These are phyloP conservation scores for Colletotrichum aenigma DNA, from an alignment of 2,329 filamentous ascomycete species.

Conservation along the genomic window DNA sequence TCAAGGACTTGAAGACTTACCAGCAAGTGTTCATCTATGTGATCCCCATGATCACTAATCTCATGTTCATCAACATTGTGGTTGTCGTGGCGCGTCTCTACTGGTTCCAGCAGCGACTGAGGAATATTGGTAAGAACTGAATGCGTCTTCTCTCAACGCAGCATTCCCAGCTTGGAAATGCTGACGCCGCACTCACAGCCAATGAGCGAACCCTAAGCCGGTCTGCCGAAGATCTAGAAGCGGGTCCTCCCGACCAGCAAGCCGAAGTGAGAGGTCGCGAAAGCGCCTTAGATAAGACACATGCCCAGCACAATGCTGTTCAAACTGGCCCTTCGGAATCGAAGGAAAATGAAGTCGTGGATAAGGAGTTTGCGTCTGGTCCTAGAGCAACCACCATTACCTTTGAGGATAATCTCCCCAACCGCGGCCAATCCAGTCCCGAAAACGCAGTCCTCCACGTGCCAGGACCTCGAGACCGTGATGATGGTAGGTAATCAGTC, in stretches of 20 bases:
- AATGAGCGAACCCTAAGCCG: neutral
- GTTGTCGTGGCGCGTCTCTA: conserved; percentile 51
- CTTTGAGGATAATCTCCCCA: neutral
- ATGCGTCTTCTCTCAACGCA: neutral
- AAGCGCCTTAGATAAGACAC: neutral
- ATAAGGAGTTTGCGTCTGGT: neutral
- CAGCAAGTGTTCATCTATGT: conserved; percentile 58
- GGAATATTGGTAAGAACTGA: conserved; percentile 33
- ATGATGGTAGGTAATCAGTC: conserved; percentile 24
- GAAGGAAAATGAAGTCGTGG: too few species aligned
- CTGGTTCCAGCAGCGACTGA: conserved; percentile 53
- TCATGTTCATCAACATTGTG: conserved; percentile 53
- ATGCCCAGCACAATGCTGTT: neutral
- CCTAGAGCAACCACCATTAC: neutral
- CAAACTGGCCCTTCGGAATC: neutral
- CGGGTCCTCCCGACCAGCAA: neutral
- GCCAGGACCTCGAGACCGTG: conserved; percentile 35
- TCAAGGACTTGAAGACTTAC: conserved; percentile 52
- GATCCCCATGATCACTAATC: conserved; percentile 50
- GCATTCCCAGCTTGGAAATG: neutral
- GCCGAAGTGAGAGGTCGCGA: neutral
- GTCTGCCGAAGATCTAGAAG: neutral
- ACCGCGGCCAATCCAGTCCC: neutral
- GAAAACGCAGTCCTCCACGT: conserved; percentile 29
- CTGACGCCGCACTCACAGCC: neutral